Evolutionary conservation across 768 basidiomycete species (phyloP), one percentile per base, ranked within the genome.

Genomic region (Suillus variegatus): DNA sequence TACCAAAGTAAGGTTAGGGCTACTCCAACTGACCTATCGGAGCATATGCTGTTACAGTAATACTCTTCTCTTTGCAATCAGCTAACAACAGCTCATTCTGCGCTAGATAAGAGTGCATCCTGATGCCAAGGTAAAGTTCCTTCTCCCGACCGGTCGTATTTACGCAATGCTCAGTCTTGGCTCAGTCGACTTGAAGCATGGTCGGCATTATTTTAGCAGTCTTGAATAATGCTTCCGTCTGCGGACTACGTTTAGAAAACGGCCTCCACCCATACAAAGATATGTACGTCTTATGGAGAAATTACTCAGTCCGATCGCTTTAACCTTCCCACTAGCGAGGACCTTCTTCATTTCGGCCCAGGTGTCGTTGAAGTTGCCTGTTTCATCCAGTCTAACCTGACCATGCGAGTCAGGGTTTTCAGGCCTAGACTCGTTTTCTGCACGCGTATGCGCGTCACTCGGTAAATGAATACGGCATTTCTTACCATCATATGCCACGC

Each of bases 231-330:
- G 65, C 56, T 60, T 71, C 67, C 25, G 71, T 65, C 73, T 74
- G 47, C 22, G 25, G 6, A 51, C 6, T 14, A 18, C 20, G 22
- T 61, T 38, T n/a, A 56, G 55, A 43, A 22, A 16, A 9, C 18
- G n/a, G 20, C 16, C 3, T 16, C 13, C 40, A 52, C 22, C n/a
- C 40, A 51, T 3, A 40, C 38, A 16, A 25, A 58, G 57, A 22
- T 10, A 41, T 36, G 14, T 22, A 57, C 75, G 66, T 76, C 62
- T 78, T 76, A 79, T 72, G 12, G 73, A 74, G 65, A 78, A 79
- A 60, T 79, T 79, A 36, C 74, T 73, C 18, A 80, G 72, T 28
- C 78, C 75, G 36, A 76, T 75, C 22, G 73, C 71, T n/a, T 72
- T 73, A 54, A 65, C 74, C 67, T 68, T 75, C 61, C 64, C 69